A percentile compares a stretch with the other conserved stretches of the same genome.
phyloP scores from a whole-genome alignment of 176 grass and related monocot species.

The Typha latifolia region DNA sequence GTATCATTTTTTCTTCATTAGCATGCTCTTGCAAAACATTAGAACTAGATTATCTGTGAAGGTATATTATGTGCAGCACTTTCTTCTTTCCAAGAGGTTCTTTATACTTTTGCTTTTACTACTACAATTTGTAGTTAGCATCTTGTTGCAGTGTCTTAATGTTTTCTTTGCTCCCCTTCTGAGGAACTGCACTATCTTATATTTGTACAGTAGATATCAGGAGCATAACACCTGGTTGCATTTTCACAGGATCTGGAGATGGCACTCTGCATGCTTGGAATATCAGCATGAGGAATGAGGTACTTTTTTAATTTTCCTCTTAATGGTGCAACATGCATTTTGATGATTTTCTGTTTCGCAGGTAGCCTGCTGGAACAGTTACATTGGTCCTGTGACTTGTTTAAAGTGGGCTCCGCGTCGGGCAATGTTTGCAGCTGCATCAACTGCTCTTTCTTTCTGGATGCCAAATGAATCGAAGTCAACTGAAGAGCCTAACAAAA shows the following conservation, averaged over 20 bases:
- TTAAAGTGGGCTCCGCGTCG: conserved; percentile 80
- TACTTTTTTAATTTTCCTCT: conserved; percentile 5
- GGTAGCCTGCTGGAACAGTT: conserved; percentile 85
- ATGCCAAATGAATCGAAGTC: conserved; percentile 43
- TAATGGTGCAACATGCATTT: background rate
- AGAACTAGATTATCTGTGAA: too few species aligned
- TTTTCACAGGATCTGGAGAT: conserved; percentile 83
- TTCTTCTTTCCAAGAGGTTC: too few species aligned
- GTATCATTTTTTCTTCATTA: conserved; percentile 3
- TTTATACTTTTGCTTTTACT: too few species aligned
- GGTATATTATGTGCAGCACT: too few species aligned
- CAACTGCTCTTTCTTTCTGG: conserved; percentile 84
- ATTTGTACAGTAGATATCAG: too few species aligned
- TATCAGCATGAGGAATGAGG: conserved; percentile 75
- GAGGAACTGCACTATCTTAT: too few species aligned
- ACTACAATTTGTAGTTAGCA: too few species aligned
- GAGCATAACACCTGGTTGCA: background rate
- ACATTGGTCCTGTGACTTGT: conserved; percentile 76
- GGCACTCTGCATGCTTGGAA: conserved; percentile 96
- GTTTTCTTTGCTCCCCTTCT: background rate
- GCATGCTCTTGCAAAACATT: background rate
- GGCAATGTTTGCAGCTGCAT: conserved; percentile 85
- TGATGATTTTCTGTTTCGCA: conserved; percentile 4
- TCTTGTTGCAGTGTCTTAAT: too few species aligned
- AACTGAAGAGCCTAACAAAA: conserved; percentile 15